Conservation (phyloP, 1,139 yeast species). For the Suhomyces anneliseae region DNA sequence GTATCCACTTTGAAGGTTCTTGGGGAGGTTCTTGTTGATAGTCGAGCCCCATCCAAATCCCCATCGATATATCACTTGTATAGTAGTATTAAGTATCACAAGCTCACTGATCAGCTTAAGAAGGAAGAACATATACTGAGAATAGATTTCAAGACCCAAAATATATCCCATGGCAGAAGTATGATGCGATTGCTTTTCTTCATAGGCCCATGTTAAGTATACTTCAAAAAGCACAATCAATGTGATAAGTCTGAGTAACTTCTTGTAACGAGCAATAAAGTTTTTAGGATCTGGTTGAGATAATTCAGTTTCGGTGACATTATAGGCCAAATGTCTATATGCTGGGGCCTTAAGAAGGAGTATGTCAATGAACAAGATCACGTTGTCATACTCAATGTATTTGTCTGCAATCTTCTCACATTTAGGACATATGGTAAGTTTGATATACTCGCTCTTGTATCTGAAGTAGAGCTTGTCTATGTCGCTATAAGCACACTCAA, state of each 20-base stretch:
- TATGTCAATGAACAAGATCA: constrained; percentile 78
- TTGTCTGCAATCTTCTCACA: constrained; percentile 83
- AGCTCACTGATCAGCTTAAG: constrained; percentile 63
- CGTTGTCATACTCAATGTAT: constrained; percentile 88
- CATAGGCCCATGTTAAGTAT: constrained; percentile 88
- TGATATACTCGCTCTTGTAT: constrained; percentile 77
- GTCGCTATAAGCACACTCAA: constrained; percentile 69
- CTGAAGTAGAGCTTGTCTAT: constrained; percentile 66
- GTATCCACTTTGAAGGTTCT: constrained; percentile 24
- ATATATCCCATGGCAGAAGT: constrained; percentile 32
- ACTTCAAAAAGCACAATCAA: constrained; percentile 83
- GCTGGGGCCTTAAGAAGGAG: constrained; percentile 85
- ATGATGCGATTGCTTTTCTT: constrained; percentile 55
- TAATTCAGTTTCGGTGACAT: constrained; percentile 47
- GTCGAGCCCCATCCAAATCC: constrained; percentile 33
- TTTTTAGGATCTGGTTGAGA: constrained; percentile 10
- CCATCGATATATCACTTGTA: constrained; percentile 43
- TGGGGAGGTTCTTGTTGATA: constrained; percentile 20
- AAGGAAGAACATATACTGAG: constrained; percentile 70
- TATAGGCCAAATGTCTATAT: constrained; percentile 83
- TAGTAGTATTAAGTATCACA: constrained; percentile 47
- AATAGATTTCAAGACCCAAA: constrained; percentile 44
- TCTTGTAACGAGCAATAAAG: constrained; percentile 20
- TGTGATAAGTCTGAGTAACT: constrained; percentile 52
- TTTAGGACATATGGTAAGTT: constrained; percentile 70